Conservation (phyloP, 1,284 basidiomycete genomes). For the Trametes polyzona region DNA sequence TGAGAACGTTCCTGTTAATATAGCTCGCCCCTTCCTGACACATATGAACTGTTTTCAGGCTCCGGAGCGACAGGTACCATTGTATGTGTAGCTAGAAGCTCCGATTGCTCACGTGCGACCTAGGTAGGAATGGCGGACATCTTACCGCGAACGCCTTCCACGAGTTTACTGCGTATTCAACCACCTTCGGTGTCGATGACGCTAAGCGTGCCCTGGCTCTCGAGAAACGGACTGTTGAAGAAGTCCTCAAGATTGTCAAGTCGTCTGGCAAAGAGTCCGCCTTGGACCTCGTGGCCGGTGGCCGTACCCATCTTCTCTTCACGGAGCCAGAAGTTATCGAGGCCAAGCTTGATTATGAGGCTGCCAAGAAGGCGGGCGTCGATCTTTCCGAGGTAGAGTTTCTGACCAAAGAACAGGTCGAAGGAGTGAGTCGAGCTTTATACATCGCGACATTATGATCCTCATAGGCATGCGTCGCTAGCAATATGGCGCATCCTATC, state of each 20-base stretch:
- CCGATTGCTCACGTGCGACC: background rate
- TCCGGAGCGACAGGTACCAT: constrained; percentile 76
- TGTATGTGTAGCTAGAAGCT: background rate
- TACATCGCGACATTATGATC: background rate
- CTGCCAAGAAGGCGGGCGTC: constrained; percentile 58
- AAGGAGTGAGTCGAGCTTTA: constrained; percentile 45
- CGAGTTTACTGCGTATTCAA: constrained; percentile 45
- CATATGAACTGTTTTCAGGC: constrained; percentile 44
- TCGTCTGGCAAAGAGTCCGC: constrained; percentile 45
- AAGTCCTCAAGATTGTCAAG: constrained; percentile 55
- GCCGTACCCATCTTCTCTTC: constrained; percentile 57
- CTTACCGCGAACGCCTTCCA: constrained; percentile 58
- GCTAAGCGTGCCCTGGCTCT: constrained; percentile 57
- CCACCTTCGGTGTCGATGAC: constrained; percentile 53
- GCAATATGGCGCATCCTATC: constrained; percentile 59
- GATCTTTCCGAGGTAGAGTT: constrained; percentile 49
- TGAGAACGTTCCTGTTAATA: constrained; percentile 39
- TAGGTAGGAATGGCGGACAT: constrained; percentile 81
- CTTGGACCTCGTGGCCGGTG: constrained; percentile 68
- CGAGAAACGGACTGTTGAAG: constrained; percentile 58
- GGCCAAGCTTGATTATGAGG: constrained; percentile 50
- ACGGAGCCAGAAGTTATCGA: constrained; percentile 47
- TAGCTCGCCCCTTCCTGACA: background rate
- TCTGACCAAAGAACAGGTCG: constrained; percentile 52
- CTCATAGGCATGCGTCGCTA: constrained; percentile 29